Conservation (phyloP, 2,329 filamentous ascomycete species). For the Penicillium sp. region DNA sequence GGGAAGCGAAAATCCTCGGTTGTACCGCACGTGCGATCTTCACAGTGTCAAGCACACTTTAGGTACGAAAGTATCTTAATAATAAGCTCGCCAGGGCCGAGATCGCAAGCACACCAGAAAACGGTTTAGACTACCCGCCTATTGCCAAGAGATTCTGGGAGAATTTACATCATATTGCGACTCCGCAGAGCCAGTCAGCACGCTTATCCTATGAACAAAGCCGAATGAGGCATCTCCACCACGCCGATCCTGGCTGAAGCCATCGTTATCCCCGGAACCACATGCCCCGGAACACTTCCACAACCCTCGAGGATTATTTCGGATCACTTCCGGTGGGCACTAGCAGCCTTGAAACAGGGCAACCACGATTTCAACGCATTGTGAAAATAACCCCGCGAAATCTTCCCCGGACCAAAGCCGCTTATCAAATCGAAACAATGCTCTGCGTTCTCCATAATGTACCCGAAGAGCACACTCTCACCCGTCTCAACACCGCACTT, state of each 20-base stretch:
- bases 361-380: slow-evolving; percentile 51
- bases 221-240: too few species aligned
- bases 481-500: slow-evolving; percentile 43
- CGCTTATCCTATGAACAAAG: too few species aligned
- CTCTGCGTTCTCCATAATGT: slow-evolving; percentile 47
- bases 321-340: not conserved
- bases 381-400: slow-evolving; percentile 41
- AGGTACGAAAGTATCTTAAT: not conserved
- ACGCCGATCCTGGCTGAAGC: too few species aligned
- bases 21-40: slow-evolving; percentile 11
- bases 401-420: slow-evolving; percentile 32
- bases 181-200: too few species aligned
- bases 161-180: too few species aligned
- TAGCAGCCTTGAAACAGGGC: slow-evolving; percentile 36
- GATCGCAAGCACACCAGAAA: slow-evolving; percentile 20
- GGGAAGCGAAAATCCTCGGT: slow-evolving; percentile 13
- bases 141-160: too few species aligned
- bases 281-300: not conserved
- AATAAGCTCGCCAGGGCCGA: not conserved
- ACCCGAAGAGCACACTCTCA: slow-evolving; percentile 49
- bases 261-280: not conserved
- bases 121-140: slow-evolving; percentile 1
- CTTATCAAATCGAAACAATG: slow-evolving; percentile 54
- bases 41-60: not conserved
- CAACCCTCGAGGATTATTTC: not conserved